Conservation (phyloP, 305 asterid genomes). For the Ilex paraguariensis region DNA sequence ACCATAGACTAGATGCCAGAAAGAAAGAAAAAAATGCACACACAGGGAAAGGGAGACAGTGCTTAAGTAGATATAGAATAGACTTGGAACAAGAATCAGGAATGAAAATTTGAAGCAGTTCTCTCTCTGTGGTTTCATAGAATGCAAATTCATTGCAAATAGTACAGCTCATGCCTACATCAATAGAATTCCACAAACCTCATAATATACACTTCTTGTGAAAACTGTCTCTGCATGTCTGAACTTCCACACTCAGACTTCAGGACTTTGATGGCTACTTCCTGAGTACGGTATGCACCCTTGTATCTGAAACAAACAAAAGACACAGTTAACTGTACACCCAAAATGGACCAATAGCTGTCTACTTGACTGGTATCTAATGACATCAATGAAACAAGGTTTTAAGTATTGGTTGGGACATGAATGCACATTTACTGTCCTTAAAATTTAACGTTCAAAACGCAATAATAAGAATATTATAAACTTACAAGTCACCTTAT, state of each 20-base stretch:
- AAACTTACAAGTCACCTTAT: constrained; percentile 45
- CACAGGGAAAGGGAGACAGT: too few species aligned
- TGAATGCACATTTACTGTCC: background rate
- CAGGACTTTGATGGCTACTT: constrained; percentile 48
- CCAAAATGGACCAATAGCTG: constrained; percentile 1
- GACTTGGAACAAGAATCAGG: too few species aligned
- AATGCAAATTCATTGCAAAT: too few species aligned
- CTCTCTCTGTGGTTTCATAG: too few species aligned
- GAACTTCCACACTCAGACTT: constrained; percentile 37
- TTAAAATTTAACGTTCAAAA: background rate
- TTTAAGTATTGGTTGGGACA: background rate
- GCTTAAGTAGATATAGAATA: too few species aligned
- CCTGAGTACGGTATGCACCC: constrained; percentile 39
- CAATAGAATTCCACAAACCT: constrained; percentile 21
- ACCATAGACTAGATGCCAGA: too few species aligned
- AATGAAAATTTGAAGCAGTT: too few species aligned
- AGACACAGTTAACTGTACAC: background rate
- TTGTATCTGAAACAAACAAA: constrained; percentile 23
- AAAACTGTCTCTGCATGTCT: constrained; percentile 44
- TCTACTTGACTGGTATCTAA: background rate
- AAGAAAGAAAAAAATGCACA: too few species aligned
- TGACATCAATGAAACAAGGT: background rate
- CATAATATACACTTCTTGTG: constrained; percentile 49
- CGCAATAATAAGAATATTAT: background rate
- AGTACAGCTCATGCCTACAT: background rate